Evolutionary conservation across 1,139 yeast species (phyloP).

Genomic region (Nakaseomyces delphensis): DNA sequence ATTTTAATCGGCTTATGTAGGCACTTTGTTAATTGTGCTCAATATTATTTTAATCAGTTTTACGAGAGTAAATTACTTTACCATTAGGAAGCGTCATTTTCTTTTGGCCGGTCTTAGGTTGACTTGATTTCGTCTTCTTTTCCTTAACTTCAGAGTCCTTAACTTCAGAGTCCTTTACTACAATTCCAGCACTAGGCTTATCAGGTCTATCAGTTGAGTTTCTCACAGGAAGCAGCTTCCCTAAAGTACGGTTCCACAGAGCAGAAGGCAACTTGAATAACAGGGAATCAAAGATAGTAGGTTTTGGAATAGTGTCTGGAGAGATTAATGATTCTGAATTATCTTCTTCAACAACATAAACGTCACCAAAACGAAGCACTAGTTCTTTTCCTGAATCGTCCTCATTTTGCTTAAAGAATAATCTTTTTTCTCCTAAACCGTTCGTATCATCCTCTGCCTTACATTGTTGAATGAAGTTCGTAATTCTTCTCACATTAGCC

Average conservation of each 20-base stretch:
- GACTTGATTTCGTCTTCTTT: neutral
- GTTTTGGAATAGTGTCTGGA: constrained; percentile 30
- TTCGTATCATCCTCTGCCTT: constrained; percentile 54
- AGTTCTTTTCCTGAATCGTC: constrained; percentile 49
- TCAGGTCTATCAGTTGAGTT: neutral
- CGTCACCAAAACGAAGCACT: constrained; percentile 64
- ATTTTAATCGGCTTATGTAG: too few species aligned
- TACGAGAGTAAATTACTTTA: constrained; percentile 46
- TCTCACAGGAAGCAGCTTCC: constrained; percentile 4
- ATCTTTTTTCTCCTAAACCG: constrained; percentile 34
- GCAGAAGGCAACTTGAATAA: constrained; percentile 37
- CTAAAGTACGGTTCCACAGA: constrained; percentile 35
- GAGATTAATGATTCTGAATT: constrained; percentile 33
- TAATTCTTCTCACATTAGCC: constrained; percentile 56
- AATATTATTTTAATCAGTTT: constrained; percentile 16
- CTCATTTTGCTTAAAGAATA: constrained; percentile 32
- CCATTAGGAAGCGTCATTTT: constrained; percentile 48
- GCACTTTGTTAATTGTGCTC: too few species aligned
- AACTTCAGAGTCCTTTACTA: neutral
- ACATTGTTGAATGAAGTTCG: constrained; percentile 42
- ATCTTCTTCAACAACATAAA: constrained; percentile 50
- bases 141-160: constrained; percentile 3
- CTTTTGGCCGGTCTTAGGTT: constrained; percentile 37
- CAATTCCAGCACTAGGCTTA: neutral
- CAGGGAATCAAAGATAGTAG: constrained; percentile 50